Evolutionary conservation across 768 basidiomycete genomes (phyloP).

Genomic region (Neoboletus brunneissimus): DNA sequence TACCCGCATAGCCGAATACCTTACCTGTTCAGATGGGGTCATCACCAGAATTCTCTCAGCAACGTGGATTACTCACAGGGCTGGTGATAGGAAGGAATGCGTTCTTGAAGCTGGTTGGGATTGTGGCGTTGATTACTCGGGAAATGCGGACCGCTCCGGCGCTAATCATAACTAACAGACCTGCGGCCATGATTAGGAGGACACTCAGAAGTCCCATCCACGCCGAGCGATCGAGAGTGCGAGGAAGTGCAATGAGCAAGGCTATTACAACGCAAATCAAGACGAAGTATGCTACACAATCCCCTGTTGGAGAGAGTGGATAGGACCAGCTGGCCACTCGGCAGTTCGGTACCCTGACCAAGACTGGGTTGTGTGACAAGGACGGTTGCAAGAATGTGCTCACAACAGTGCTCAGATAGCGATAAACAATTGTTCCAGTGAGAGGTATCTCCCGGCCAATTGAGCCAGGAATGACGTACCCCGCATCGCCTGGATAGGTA

Average conservation of each 20-base stretch:
- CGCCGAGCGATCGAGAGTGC: constrained; percentile 34
- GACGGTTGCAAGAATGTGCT: not conserved
- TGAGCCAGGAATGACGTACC: constrained; percentile 2
- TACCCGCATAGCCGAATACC: constrained; percentile 8
- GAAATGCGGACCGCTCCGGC: constrained; percentile 44
- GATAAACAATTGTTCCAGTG: not conserved
- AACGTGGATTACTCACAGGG: not conserved
- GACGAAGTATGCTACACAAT: constrained; percentile 45
- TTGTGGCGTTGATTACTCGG: constrained; percentile 31
- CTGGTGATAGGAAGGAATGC: constrained; percentile 5
- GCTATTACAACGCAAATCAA: constrained; percentile 41
- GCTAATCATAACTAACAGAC: constrained; percentile 49
- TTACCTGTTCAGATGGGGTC: not conserved
- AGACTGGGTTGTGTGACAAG: not conserved
- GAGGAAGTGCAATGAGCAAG: constrained; percentile 7
- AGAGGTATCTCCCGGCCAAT: constrained; percentile 5
- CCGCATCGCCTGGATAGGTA: constrained; percentile 1
- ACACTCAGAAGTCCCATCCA: constrained; percentile 45
- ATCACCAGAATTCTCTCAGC: not conserved
- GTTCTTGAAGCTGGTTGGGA: constrained; percentile 42
- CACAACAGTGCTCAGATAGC: not conserved
- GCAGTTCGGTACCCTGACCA: constrained; percentile 18
- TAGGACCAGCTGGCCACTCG: constrained; percentile 53
- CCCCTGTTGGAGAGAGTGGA: constrained; percentile 47
- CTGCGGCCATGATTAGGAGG: constrained; percentile 42